A percentile compares a stretch with the other conserved stretches of the same genome.
These are phyloP conservation scores for Pochonia chlamydosporia DNA, from an alignment of 2,329 filamentous ascomycete species.

Conservation along the genomic window DNA sequence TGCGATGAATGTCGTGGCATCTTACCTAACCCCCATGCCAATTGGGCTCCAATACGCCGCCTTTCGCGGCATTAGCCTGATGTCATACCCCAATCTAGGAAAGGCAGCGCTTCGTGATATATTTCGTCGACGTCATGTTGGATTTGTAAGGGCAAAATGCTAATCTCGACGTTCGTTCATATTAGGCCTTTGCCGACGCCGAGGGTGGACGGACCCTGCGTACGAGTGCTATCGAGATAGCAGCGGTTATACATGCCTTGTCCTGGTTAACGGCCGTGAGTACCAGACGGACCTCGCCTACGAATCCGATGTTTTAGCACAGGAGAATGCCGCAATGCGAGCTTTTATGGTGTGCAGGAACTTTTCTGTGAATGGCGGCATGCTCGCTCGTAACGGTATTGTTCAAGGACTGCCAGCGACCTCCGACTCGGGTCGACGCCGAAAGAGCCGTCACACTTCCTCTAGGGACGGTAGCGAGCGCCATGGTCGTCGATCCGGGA, in stretches of 20 bases:
- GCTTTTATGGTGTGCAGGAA: slow-evolving; percentile 97
- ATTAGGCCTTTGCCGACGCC: slow-evolving; percentile 87
- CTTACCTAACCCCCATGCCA: slow-evolving; percentile 7
- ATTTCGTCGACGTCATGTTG: background rate
- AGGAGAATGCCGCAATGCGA: slow-evolving; percentile 90
- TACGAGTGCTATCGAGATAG: slow-evolving; percentile 76
- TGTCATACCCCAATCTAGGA: background rate
- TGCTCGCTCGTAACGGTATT: slow-evolving; percentile 66
- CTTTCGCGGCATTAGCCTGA: slow-evolving; percentile 15
- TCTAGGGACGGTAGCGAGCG: slow-evolving; percentile 38
- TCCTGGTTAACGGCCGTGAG: slow-evolving; percentile 92
- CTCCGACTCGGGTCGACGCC: slow-evolving; percentile 38
- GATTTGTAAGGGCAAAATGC: background rate
- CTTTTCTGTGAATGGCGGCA: slow-evolving; percentile 94
- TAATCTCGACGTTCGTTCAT: background rate
- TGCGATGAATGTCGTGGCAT: background rate
- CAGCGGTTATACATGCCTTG: slow-evolving; percentile 79
- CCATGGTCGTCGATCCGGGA: slow-evolving; percentile 45
- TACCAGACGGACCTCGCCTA: slow-evolving; percentile 89
- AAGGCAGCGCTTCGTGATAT: background rate
- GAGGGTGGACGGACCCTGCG: slow-evolving; percentile 85
- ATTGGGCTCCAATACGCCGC: slow-evolving; percentile 31
- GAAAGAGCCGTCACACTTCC: slow-evolving; percentile 48
- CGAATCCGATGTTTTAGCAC: slow-evolving; percentile 73
- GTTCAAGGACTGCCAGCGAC: slow-evolving; percentile 59